Evolutionary conservation across 148 eudicot genomes (phyloP).

Genomic region (Rhododendron vialii): DNA sequence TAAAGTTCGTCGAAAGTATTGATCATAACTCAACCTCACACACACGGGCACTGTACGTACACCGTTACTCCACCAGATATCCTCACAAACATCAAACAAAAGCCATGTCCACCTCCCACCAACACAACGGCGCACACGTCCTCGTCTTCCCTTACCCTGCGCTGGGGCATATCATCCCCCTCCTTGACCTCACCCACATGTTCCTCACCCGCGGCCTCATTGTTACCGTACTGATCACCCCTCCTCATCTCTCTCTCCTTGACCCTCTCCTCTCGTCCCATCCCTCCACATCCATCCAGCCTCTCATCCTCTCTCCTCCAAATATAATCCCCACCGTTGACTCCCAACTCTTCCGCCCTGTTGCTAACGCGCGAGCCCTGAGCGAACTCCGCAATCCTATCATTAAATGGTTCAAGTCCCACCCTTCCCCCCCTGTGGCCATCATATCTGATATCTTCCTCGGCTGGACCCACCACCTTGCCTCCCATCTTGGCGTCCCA

Average conservation of each 20-base stretch:
- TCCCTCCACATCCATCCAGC: conserved; percentile 28
- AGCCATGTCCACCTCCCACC: background rate
- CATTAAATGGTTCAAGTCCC: conserved; percentile 42
- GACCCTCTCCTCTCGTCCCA: conserved; percentile 37
- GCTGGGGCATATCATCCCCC: conserved; percentile 60
- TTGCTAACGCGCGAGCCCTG: background rate
- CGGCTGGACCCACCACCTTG: conserved; percentile 52
- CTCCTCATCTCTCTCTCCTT: conserved; percentile 45
- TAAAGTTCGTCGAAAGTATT: too few species aligned
- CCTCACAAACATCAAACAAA: background rate
- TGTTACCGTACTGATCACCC: conserved; percentile 51
- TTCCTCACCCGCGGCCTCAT: conserved; percentile 38
- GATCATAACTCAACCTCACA: too few species aligned
- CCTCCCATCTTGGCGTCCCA: conserved; percentile 34
- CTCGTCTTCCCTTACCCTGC: conserved; percentile 65
- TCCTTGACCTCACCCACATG: conserved; percentile 54
- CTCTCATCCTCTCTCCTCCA: conserved; percentile 36
- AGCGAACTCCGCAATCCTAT: conserved; percentile 29
- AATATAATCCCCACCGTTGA: conserved; percentile 11
- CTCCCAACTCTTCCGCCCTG: conserved; percentile 12
- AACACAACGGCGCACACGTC: conserved; percentile 25
- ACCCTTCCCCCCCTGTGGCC: conserved; percentile 48
- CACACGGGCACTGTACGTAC: too few species aligned
- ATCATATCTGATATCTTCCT: conserved; percentile 61
- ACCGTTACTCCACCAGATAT: too few species aligned